Evolutionary conservation across 202 grass and related monocot species (phyloP).

Genomic region (Zoysia matrella): DNA sequence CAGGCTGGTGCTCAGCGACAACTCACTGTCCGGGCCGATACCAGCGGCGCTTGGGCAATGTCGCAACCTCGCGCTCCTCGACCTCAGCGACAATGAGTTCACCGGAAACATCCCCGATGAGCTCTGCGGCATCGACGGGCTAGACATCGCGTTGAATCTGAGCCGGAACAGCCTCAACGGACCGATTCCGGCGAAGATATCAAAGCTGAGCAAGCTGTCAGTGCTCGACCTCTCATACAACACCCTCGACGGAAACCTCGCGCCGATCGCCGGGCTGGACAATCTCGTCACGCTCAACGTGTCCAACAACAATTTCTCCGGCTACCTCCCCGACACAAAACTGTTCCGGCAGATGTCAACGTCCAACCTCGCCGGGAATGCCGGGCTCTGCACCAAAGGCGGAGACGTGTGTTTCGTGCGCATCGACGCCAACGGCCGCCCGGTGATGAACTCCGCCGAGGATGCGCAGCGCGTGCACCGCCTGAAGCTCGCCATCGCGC

Average conservation of each 20-base stretch:
- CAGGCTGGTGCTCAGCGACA: conserved; percentile 67
- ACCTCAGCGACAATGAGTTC: conserved; percentile 78
- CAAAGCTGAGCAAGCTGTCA: conserved; percentile 72
- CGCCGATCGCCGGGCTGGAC: conserved; percentile 48
- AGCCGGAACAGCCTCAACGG: conserved; percentile 74
- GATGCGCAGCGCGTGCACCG: too few relatives aligned
- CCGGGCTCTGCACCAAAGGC: conserved; percentile 78
- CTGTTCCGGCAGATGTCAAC: conserved; percentile 75
- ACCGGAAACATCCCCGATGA: conserved; percentile 66
- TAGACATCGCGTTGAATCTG: conserved; percentile 86
- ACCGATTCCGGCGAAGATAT: conserved; percentile 61
- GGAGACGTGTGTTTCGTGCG: conserved; percentile 90
- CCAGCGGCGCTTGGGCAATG: conserved; percentile 70
- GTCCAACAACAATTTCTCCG: too few relatives aligned
- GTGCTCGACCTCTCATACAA: conserved; percentile 89
- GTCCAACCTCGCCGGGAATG: conserved; percentile 68
- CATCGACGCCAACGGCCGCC: conserved; percentile 36
- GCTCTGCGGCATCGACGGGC: conserved; percentile 64
- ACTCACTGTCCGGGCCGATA: conserved; percentile 67
- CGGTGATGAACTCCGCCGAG: too few relatives aligned
- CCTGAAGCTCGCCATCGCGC: too few relatives aligned
- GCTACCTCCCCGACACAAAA: too few relatives aligned
- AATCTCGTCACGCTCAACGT: too few relatives aligned
- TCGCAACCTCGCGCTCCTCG: conserved; percentile 70
- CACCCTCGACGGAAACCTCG: conserved; percentile 57